phyloP scores from a whole-genome alignment of 2,329 filamentous ascomycete species.

The Venturia asperata region DNA sequence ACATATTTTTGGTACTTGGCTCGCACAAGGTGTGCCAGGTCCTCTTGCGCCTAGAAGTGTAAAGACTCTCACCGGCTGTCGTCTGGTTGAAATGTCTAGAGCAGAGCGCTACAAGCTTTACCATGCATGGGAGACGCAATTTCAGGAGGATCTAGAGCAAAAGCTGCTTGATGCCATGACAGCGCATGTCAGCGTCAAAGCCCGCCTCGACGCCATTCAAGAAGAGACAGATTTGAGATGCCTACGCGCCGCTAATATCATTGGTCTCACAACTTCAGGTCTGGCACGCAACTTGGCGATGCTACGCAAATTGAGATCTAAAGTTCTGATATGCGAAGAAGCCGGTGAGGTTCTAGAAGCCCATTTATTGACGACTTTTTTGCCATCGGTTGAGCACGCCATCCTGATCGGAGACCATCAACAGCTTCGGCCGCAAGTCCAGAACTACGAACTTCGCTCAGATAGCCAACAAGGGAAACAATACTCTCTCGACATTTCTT shows the following conservation, averaged over 20 bases:
- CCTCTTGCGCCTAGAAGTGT: neutral
- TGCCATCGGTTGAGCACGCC: conserved; percentile 53
- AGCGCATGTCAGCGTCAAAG: conserved; percentile 40
- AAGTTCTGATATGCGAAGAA: conserved; percentile 60
- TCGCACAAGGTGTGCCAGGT: neutral
- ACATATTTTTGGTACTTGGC: neutral
- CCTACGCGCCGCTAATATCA: conserved; percentile 13
- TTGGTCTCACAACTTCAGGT: conserved; percentile 18
- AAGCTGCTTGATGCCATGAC: neutral
- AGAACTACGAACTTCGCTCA: conserved; percentile 39
- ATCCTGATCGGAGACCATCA: conserved; percentile 59
- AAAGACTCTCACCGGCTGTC: neutral
- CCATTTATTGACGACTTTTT: conserved; percentile 52
- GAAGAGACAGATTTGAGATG: conserved; percentile 8
- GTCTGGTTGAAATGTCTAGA: neutral
- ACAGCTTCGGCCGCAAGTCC: conserved; percentile 53
- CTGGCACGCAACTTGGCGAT: conserved; percentile 31
- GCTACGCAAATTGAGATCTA: conserved; percentile 44
- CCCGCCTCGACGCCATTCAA: conserved; percentile 18
- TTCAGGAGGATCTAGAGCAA: neutral
- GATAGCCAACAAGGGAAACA: neutral
- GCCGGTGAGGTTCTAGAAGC: conserved; percentile 62
- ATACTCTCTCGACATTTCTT: conserved; percentile 45
- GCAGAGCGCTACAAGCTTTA: neutral
- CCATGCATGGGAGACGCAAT: neutral